phyloP scores from a whole-genome alignment of 2,329 filamentous ascomycete species.

The Diplodia scrobiculata region DNA sequence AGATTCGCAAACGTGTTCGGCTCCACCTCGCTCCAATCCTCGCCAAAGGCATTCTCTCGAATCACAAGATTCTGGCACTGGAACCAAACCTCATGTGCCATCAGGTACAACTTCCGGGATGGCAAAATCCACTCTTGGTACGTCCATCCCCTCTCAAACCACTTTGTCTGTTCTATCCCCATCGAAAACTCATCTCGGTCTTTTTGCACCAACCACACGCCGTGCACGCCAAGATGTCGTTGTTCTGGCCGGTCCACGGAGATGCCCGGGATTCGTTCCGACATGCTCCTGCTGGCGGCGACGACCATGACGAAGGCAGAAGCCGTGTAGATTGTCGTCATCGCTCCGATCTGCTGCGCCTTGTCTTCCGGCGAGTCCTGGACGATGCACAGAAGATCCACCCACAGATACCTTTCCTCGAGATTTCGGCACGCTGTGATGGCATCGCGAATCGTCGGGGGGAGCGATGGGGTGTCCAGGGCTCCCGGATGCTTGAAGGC shows the following conservation, averaged over 20 bases:
- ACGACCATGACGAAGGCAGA: not conserved
- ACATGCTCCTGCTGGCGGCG: not conserved
- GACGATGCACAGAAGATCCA: no score
- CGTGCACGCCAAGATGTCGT: not conserved
- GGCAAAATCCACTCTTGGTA: not conserved
- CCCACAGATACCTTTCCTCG: no score
- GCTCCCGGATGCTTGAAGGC: no score
- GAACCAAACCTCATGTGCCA: not conserved
- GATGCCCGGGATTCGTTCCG: not conserved
- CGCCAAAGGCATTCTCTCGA: not conserved
- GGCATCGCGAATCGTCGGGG: no score
- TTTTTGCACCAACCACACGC: not conserved
- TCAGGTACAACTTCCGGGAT: not conserved
- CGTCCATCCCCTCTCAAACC: not conserved
- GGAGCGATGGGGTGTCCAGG: no score
- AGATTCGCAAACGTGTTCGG: no score
- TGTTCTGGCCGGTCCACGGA: not conserved
- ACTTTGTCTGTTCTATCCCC: not conserved
- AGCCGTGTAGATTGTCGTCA: not conserved
- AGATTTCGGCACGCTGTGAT: no score
- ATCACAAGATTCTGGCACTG: not conserved
- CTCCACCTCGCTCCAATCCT: not conserved
- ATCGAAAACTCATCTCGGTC: not conserved
- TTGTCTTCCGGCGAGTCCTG: not conserved
- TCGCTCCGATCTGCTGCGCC: conserved; percentile 8